Evolutionary conservation across 2,329 filamentous ascomycete genomes (phyloP), one percentile per base, ranked within the genome.

Genomic region (Shiraia sp.): DNA sequence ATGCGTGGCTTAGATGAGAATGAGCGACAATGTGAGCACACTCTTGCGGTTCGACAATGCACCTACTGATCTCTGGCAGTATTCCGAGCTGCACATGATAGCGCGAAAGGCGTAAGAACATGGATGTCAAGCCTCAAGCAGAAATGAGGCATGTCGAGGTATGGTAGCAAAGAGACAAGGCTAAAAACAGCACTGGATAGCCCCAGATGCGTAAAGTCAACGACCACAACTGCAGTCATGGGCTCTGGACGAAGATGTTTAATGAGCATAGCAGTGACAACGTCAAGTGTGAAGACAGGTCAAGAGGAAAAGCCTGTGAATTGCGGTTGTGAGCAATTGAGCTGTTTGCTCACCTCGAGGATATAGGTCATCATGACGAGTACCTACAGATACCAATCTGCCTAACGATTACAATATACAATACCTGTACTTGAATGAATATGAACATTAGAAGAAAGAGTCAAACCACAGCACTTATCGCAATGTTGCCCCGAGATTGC

Each of bases 1-100:
- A 74, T 96, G 57, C 79, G 88, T 22, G 90, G 91, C 0, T 70
- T 99, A 41, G 93, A 97, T 61, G 91, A 97, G 73, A 90, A 84
- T 69, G 93, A 99, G 74, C 80, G 91, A 55, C 79, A 79, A 45
- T 61, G 81, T 83, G 63, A 63, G 75, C 70, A 10, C 14, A 9
- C 24, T 3, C 12, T 31, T 24, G 9, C 4, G 27, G 15, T 13
- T 22, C 26, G 23, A 13, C 23, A 8, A 22, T 15, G 4, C 19
- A 7, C n/a, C 23, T 32, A 41, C 46, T 54, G 23, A 53, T 40
- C 10, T 32, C 6, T 15, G 13, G 16, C 23, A 77, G 74, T 78
- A 8, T 77, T 77, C 38, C 68, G 72, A 32, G 69, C 73, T 7
- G 72, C 74, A 12, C 75, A 77, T 46, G 74, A 77, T 35, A 74